These are phyloP conservation scores for Euryodendron excelsum DNA, from an alignment of 148 eudicot genomes.

Conservation along the genomic window DNA sequence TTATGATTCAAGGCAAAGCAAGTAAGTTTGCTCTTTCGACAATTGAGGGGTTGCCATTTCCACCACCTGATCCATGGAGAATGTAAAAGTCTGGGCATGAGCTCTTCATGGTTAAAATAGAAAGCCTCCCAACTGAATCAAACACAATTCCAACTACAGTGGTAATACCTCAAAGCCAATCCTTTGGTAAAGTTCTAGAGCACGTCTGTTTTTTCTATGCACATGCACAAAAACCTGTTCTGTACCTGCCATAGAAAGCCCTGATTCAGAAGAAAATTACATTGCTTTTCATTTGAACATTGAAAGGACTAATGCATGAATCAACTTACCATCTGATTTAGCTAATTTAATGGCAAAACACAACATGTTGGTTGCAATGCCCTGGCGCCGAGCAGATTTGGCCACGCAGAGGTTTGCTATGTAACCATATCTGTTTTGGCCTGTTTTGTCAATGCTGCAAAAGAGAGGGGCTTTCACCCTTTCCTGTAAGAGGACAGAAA, in stretches of 20 bases:
- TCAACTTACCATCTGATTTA: conserved; percentile 46
- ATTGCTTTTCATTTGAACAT: too few relatives aligned
- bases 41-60: conserved; percentile 47
- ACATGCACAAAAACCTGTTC: conserved; percentile 73
- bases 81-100: conserved; percentile 10
- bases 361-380: conserved; percentile 80
- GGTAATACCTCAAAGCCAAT: conserved; percentile 72
- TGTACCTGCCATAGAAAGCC: conserved; percentile 44
- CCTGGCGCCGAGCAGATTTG: conserved; percentile 69
- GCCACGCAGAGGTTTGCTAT: conserved; percentile 72
- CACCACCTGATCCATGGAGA: conserved; percentile 41
- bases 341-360: conserved; percentile 60
- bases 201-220: conserved; percentile 52
- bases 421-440: conserved; percentile 49
- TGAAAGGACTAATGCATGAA: background rate
- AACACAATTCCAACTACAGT: background rate
- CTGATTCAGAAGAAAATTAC: background rate
- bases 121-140: too few relatives aligned
- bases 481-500: conserved; percentile 38
- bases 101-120: background rate
- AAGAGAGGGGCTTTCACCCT: conserved; percentile 42
- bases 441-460: conserved; percentile 31
- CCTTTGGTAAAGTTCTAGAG: conserved; percentile 62
- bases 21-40: conserved; percentile 42
- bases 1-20: conserved; percentile 40